Evolutionary conservation across 2,329 filamentous ascomycete genomes (phyloP).

Genomic region (Neonectria ditissima): DNA sequence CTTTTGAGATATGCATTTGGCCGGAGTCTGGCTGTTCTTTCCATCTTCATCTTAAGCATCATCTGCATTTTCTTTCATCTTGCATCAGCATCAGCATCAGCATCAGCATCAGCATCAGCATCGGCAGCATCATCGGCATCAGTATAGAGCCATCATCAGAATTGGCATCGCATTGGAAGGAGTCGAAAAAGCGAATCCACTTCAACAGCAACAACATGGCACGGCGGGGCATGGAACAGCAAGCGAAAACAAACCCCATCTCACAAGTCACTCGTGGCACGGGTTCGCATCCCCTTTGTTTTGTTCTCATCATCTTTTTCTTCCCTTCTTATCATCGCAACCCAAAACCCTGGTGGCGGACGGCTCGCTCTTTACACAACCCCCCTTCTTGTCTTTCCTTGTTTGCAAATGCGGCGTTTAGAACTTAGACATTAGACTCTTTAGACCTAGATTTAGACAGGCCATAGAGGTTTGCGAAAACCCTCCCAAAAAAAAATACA

Average conservation of each 20-base stretch:
- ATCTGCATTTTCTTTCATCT: conserved; percentile 6
- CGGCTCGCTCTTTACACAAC: conserved; percentile 21
- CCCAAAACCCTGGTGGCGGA: conserved; percentile 33
- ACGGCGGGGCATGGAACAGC: conserved; percentile 22
- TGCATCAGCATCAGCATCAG: conserved; percentile 2
- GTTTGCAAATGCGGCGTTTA: conserved; percentile 30
- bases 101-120: conserved; percentile 6
- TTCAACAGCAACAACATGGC: conserved; percentile 10
- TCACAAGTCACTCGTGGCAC: background rate
- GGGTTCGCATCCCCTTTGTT: conserved; percentile 21
- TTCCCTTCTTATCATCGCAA: conserved; percentile 27
- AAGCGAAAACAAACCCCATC: conserved; percentile 19
- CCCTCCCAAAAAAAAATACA: conserved; percentile 17
- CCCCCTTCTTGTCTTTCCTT: conserved; percentile 21
- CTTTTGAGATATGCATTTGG: conserved; percentile 30
- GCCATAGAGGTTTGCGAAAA: conserved; percentile 17
- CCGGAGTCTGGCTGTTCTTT: conserved; percentile 31
- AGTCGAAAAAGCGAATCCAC: conserved; percentile 2
- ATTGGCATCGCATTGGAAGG: conserved; percentile 25
- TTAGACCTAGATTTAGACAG: conserved; percentile 12
- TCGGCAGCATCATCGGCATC: conserved; percentile 15
- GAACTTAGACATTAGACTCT: conserved; percentile 22
- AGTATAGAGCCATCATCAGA: conserved; percentile 24
- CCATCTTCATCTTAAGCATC: conserved; percentile 22
- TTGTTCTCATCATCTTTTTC: conserved; percentile 6